A percentile compares a stretch with the other conserved stretches of the same genome.
Conservation (phyloP, 768 basidiomycete species). For the Asterophora parasitica region DNA sequence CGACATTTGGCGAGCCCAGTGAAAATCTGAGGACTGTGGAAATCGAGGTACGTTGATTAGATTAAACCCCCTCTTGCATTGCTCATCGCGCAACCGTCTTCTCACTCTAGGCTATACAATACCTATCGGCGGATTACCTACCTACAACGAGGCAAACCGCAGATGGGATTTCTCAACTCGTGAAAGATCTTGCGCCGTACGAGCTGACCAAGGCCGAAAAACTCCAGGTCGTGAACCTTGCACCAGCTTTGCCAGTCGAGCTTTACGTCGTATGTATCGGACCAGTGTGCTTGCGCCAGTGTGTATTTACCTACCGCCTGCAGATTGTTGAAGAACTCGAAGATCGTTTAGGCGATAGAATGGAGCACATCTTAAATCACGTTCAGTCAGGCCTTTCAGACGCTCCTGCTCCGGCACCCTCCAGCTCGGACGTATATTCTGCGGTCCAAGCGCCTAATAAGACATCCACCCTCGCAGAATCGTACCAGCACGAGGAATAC, state of each 20-base stretch:
- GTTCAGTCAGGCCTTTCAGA: constrained; percentile 38
- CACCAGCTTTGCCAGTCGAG: constrained; percentile 76
- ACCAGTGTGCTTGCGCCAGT: neutral
- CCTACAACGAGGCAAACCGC: constrained; percentile 63
- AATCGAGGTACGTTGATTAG: constrained; percentile 58
- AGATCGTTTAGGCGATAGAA: constrained; percentile 67
- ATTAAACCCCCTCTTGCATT: neutral
- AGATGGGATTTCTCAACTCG: constrained; percentile 59
- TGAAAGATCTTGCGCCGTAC: constrained; percentile 60
- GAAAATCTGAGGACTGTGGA: constrained; percentile 84
- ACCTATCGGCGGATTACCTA: constrained; percentile 73
- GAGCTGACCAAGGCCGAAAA: constrained; percentile 89
- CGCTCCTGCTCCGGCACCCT: constrained; percentile 19
- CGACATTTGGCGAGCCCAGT: constrained; percentile 42
- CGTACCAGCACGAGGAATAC: constrained; percentile 24
- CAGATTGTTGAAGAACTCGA: constrained; percentile 93
- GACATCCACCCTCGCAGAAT: neutral
- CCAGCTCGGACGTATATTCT: constrained; percentile 4
- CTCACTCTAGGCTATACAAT: constrained; percentile 67
- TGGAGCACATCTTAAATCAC: constrained; percentile 58
- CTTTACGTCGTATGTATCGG: constrained; percentile 75
- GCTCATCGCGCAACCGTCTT: neutral
- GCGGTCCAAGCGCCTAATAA: neutral
- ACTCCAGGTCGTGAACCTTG: constrained; percentile 86
- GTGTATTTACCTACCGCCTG: neutral